A percentile compares a stretch with the other conserved stretches of the same genome.
These are phyloP conservation scores for Ploettnerulaceae sp. DNA, from an alignment of 2,329 filamentous ascomycete genomes.

Conservation along the genomic window DNA sequence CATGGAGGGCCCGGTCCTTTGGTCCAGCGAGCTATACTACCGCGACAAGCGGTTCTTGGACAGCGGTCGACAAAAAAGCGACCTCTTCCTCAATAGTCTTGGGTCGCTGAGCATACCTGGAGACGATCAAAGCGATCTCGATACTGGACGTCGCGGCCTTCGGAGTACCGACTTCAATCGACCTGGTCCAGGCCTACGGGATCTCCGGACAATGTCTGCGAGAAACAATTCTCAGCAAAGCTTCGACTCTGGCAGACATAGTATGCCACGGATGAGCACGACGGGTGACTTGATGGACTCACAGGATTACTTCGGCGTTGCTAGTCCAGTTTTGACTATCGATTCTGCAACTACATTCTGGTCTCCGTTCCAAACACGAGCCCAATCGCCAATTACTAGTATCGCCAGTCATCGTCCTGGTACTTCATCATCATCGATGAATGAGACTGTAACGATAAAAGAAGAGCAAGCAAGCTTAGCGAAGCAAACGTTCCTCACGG, in stretches of 20 bases:
- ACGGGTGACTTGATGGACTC: constrained; percentile 63
- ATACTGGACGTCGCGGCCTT: constrained; percentile 31
- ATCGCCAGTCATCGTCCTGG: constrained; percentile 57
- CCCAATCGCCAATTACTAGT: constrained; percentile 59
- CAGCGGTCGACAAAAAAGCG: constrained; percentile 44
- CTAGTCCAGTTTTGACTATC: constrained; percentile 64
- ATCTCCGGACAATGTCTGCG: constrained; percentile 52
- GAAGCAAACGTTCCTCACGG: constrained; percentile 72
- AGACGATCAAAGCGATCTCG: constrained; percentile 35
- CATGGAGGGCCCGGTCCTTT: constrained; percentile 79
- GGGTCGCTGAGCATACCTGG: constrained; percentile 44
- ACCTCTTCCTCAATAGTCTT: constrained; percentile 43
- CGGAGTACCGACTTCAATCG: constrained; percentile 39
- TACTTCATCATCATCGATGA: constrained; percentile 59
- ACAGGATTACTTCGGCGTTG: constrained; percentile 64
- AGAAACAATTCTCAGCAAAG: constrained; percentile 66
- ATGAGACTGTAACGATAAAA: constrained; percentile 58
- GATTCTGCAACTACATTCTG: constrained; percentile 80
- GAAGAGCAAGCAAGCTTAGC: constrained; percentile 55
- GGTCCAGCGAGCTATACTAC: constrained; percentile 85
- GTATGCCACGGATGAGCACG: constrained; percentile 51
- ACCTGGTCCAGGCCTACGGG: constrained; percentile 46
- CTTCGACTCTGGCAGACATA: constrained; percentile 63
- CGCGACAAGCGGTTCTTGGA: constrained; percentile 60
- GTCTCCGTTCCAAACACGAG: constrained; percentile 72